Evolutionary conservation across 495 filamentous ascomycete genomes (phyloP).

Genomic region (Penicillium desertorum): DNA sequence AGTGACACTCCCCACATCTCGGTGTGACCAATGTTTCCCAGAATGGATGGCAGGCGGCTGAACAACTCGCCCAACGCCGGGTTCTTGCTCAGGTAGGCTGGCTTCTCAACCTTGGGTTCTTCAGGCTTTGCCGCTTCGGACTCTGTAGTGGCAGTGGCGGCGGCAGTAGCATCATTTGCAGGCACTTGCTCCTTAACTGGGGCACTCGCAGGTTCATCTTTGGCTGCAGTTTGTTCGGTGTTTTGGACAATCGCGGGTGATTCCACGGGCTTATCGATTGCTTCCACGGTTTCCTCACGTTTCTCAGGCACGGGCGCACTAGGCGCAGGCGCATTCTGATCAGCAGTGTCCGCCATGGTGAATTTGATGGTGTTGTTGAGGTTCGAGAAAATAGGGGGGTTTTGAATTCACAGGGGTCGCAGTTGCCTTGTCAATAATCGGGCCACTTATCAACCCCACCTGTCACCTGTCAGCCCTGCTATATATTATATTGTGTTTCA

Average conservation of each 20-base stretch:
- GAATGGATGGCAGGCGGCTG: constrained; percentile 42
- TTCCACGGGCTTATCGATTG: constrained; percentile 22
- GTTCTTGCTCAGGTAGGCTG: constrained; percentile 41
- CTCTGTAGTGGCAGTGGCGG: constrained; percentile 10
- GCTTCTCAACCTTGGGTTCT: constrained; percentile 31
- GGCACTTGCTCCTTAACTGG: constrained; percentile 11
- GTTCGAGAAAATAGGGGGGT: constrained; percentile 14
- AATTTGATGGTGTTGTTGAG: constrained; percentile 4
- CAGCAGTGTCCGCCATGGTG: constrained; percentile 28
- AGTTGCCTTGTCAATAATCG: constrained; percentile 22
- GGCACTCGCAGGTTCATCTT: constrained; percentile 11
- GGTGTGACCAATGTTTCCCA: constrained; percentile 51
- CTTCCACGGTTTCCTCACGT: constrained; percentile 16
- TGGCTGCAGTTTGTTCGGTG: constrained; percentile 14
- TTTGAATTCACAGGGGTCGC: constrained; percentile 17
- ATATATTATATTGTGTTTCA: constrained; percentile 3
- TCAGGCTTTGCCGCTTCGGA: constrained; percentile 23
- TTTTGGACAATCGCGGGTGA: constrained; percentile 19
- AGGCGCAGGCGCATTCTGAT: constrained; percentile 13
- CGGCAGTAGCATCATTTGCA: constrained; percentile 15
- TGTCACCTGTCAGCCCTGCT: constrained; percentile 5
- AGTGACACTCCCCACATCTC: constrained; percentile 79
- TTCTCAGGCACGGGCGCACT: constrained; percentile 11
- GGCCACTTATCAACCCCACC: constrained; percentile 20
- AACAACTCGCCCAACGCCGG: constrained; percentile 41